phyloP scores from a whole-genome alignment of 352 stramenopile genomes.

The Pythium brassicae region DNA sequence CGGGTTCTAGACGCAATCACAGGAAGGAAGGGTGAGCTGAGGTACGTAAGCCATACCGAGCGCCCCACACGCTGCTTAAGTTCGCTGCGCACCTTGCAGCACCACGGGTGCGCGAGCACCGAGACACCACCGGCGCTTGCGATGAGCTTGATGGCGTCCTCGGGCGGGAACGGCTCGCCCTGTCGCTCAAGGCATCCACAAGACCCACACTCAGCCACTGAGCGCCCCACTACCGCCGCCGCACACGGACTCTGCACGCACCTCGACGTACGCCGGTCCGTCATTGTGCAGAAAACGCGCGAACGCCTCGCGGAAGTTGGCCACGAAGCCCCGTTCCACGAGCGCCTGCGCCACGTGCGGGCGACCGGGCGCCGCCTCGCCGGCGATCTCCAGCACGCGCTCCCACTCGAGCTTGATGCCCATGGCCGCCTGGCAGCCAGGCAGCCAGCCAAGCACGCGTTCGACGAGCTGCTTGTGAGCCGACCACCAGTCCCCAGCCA shows the following conservation, averaged over 20 bases:
- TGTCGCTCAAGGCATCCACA: constrained; percentile 15
- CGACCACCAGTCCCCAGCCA: too few species aligned
- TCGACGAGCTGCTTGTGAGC: too few species aligned
- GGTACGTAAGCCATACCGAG: not conserved
- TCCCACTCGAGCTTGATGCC: constrained; percentile 80
- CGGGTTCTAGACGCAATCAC: constrained; percentile 38
- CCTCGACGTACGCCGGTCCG: constrained; percentile 80
- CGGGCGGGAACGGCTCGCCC: constrained; percentile 79
- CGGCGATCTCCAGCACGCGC: constrained; percentile 77
- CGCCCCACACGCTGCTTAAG: too few species aligned
- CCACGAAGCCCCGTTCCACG: constrained; percentile 70
- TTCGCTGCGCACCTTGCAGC: constrained; percentile 71
- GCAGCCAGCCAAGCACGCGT: too few species aligned
- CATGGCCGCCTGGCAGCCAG: constrained; percentile 49
- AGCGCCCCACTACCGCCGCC: too few species aligned
- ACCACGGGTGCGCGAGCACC: constrained; percentile 83
- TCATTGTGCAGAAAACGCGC: constrained; percentile 79
- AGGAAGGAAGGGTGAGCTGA: not conserved
- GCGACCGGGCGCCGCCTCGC: constrained; percentile 71
- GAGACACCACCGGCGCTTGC: constrained; percentile 73
- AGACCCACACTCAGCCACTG: not conserved
- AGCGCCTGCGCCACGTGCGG: constrained; percentile 79
- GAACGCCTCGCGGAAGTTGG: constrained; percentile 77
- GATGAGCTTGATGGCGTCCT: constrained; percentile 85
- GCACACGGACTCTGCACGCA: too few species aligned